Base-by-base conservation (phyloP, 1,284 basidiomycete species). In the Earliella scabrosa region DNA sequence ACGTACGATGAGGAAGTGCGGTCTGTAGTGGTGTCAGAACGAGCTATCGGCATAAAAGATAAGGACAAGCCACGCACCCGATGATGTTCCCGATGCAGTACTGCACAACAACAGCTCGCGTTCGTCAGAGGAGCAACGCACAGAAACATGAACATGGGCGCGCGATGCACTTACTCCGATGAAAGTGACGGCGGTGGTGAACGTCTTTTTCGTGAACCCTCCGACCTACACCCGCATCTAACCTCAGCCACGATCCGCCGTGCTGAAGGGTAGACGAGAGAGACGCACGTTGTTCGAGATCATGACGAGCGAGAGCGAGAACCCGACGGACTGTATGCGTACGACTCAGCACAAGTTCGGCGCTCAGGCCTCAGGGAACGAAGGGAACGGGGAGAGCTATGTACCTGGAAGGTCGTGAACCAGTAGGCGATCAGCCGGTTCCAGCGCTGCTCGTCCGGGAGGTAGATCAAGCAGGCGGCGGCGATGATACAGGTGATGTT, bases 361-460 rank as follows among this genome's bases (percentile, higher is more conserved):
- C 20, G 3, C 14, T 27, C 2, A 3, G 18, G 23, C 23, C 11
- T 26, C 7, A 43, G 7, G 18, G 24, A 2, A 26, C 13, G 27
- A 40, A 1, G 5, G 23, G 20, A 13, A 16, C 18, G 1, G 3
- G 9, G 3, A 18, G 23, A 36, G 14, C 14, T 9, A 32, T 54
- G 6, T 7, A 59, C 63, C 44, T 67, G 65, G 54, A 68, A 69
- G 0, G 60, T 60, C 0, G 69, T 72, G 56, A 71, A 72, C 69
- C 71, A 71, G 50, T 68, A 72, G 4, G 69, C 71, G 13, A 71
- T 65, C 11, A 72, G 63, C 1, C 71, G 66, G 50, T 67, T 70
- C 71, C 71, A 71, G 53, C 66, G 66, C 54, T 71, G 61, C 29
- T 70, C 64, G 2, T 59, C 49, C 3, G 71, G 71, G 3, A 66